Conservation (phyloP, 352 stramenopile species). For the Phytophthora chlamydospora region DNA sequence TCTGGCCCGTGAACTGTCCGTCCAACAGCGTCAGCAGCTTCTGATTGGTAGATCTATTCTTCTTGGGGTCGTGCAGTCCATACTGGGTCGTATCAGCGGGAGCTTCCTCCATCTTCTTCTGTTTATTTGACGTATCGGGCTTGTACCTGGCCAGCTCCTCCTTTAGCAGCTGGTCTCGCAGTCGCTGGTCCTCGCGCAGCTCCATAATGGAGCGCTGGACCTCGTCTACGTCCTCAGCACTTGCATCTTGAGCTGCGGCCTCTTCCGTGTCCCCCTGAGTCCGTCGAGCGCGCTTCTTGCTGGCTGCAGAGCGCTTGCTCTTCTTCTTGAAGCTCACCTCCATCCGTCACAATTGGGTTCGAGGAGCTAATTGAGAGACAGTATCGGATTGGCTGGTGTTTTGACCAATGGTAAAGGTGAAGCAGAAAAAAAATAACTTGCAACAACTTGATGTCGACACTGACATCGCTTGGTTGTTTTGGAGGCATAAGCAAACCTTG, state of each 20-base stretch:
- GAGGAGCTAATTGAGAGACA: not conserved
- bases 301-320: constrained; percentile 30
- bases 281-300: constrained; percentile 50
- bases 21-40: constrained; percentile 79
- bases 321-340: constrained; percentile 73
- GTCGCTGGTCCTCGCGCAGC: constrained; percentile 71
- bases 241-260: not conserved
- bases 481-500: not conserved
- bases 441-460: no score
- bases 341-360: constrained; percentile 27
- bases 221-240: constrained; percentile 28
- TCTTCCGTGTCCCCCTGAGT: constrained; percentile 29
- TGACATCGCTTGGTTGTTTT: no score
- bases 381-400: constrained; percentile 16
- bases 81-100: constrained; percentile 37
- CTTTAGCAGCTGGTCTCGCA: constrained; percentile 53
- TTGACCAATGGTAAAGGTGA: no score
- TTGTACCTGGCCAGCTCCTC: constrained; percentile 36
- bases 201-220: constrained; percentile 66
- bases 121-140: constrained; percentile 16
- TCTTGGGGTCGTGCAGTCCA: constrained; percentile 79
- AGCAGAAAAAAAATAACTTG: no score
- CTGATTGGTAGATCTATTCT: constrained; percentile 64
- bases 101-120: constrained; percentile 16
- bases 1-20: constrained; percentile 84